phyloP scores from a whole-genome alignment of 805 yeast species.

The Maudiozyma bulderi region DNA sequence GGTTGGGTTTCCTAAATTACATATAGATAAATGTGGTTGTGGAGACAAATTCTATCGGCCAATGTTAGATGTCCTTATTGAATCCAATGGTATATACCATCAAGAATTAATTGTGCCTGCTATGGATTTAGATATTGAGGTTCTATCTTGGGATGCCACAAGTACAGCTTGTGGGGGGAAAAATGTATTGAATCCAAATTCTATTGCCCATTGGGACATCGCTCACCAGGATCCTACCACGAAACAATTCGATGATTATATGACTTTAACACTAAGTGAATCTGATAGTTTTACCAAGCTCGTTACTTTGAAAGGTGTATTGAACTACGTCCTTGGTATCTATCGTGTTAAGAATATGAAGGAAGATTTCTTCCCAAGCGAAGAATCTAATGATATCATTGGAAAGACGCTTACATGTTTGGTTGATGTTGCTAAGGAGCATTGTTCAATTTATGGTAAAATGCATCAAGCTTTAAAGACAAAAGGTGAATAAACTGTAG shows the following conservation, averaged over 20 bases:
- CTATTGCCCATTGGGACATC: constrained; percentile 15
- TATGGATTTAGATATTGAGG: constrained; percentile 11
- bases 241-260: constrained; percentile 26
- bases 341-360: constrained; percentile 15
- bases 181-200: constrained; percentile 13
- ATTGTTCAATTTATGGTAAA: constrained; percentile 11
- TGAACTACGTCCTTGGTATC: constrained; percentile 30
- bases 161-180: constrained; percentile 7
- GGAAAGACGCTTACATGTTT: constrained; percentile 4
- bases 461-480: background rate
- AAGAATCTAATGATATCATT: constrained; percentile 7
- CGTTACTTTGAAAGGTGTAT: constrained; percentile 30
- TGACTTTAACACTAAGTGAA: constrained; percentile 34
- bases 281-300: constrained; percentile 31
- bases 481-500: background rate
- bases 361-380: constrained; percentile 8
- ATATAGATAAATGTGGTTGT: constrained; percentile 15
- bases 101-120: constrained; percentile 13
- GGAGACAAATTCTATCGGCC: constrained; percentile 14
- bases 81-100: constrained; percentile 12
- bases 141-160: constrained; percentile 11
- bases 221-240: constrained; percentile 10
- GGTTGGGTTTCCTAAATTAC: constrained; percentile 17
- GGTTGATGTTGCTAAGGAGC: background rate
- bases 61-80: constrained; percentile 11